Base-by-base conservation (phyloP, 768 basidiomycete genomes). In the Suillus subalutaceus region DNA sequence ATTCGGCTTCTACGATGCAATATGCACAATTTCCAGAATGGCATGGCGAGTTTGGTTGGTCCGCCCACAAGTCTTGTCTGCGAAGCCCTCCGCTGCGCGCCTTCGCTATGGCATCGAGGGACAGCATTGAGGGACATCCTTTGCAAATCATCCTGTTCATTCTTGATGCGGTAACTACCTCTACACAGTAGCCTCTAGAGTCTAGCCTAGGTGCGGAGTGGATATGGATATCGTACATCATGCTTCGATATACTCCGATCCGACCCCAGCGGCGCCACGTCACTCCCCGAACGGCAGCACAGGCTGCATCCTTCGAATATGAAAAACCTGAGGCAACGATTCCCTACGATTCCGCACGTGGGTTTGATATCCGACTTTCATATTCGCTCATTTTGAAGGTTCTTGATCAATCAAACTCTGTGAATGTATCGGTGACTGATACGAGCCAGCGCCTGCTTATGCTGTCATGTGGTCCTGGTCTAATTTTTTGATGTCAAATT, bases 191-290 rank as follows among this genome's bases (percentile, higher is more conserved):
- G 26, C 50, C 50, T 26, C 50, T 16, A n/a, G n/a, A n/a, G n/a
- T n/a, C n/a, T n/a, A 53, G 26, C 15, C 48, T 50, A 9, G 52
- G n/a, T 13, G 13, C 26, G 1, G 8, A 18, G 26, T 30, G 8
- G 12, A 52, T 52, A 52, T 30, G 15, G 26, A 52, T 15, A 50
- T 52, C 26, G 3, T 30, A 15, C 50, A 52, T 16, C 26, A 30
- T 53, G n/a, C 10, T 20, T 30, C 40, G 0, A 20, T 6, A 30
- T 60, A 43, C 58, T n/a, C 41, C 18, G 40, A 60, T 60, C 58
- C 40, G 58, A 60, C 58, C 37, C 37, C 16, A 41, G 58, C 58
- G 40, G 40, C 41, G 58, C 58, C 40, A 60, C 58, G 58, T 60
- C 26, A 30, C 40, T 40, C 15, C 15, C 23, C 8, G 38, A 58